Base-by-base conservation (phyloP, 2,329 filamentous ascomycete genomes). In the Diaporthe vaccinii region DNA sequence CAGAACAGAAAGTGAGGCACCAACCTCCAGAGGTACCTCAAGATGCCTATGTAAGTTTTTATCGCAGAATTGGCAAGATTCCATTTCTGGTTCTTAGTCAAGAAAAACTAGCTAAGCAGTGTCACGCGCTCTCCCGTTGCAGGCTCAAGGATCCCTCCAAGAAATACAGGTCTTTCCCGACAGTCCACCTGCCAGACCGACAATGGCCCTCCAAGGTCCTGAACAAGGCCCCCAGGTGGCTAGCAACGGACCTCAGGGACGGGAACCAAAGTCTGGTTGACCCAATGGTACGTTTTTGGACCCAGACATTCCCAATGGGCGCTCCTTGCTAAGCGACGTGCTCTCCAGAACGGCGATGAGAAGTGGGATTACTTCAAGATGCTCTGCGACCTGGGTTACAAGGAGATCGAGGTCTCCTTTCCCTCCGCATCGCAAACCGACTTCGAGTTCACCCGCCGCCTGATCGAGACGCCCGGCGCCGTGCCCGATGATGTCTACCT, bases 331-430 rank as follows among this genome's bases (percentile, higher is more conserved):
- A 46, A 70, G 49, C 46, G 20, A 51, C 22, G 8, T 10, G 14
- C 58, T 34, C 22, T 22, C 46, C 80, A 97, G 95, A 97, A 95
- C 82, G 95, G 95, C 79, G 95, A 98, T 67, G 95, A 98, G 88
- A 98, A 98, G 87, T 97, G 94, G 91, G 89, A 89, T 77, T 98
- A 96, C 89, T 98, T 98, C 89, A 93, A 96, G 85, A 97, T 98
- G 95, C 91, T 98, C 72, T 91, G 93, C 81, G 92, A 96, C 77
- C 89, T 98, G 68, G 96, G 97, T 80, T 98, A 97, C 89, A 98
- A 98, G 86, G 96, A 98, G 86, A 98, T 98, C 78, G 96, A 98
- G 83, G 93, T 98, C 28, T 97, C 96, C 6, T 98, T 98, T 86
- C 96, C 96, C 68, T 98, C 95, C 0, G 95, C 96, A 20, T 98